A percentile compares a stretch with the other conserved stretches of the same genome.
phyloP scores from a whole-genome alignment of 805 yeast genomes.

The Limtongia smithiae region DNA sequence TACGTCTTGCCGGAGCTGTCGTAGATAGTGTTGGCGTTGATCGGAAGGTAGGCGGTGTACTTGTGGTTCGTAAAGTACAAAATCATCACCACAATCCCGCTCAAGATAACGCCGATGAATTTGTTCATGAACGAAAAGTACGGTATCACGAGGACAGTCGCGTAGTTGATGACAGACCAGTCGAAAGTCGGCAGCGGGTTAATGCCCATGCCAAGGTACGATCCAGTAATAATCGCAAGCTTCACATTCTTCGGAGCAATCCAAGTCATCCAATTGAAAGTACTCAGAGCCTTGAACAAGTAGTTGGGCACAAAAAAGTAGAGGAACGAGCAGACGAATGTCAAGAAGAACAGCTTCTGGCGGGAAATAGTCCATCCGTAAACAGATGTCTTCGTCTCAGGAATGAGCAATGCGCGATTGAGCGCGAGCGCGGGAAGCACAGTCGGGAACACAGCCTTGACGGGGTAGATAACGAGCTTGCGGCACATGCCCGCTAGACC shows the following conservation, averaged over 20 bases:
- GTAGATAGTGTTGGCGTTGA: conserved; percentile 43
- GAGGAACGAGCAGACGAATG: conserved; percentile 41
- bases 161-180: conserved; percentile 38
- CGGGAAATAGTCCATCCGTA: conserved; percentile 61
- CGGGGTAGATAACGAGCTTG: conserved; percentile 43
- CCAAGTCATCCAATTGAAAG: conserved; percentile 58
- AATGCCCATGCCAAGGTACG: conserved; percentile 40
- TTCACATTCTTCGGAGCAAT: conserved; percentile 49
- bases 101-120: neutral
- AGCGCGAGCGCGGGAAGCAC: conserved; percentile 48
- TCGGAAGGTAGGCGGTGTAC: conserved; percentile 51
- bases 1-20: conserved; percentile 37
- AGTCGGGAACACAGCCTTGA: conserved; percentile 56
- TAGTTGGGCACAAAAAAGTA: conserved; percentile 64
- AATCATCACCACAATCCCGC: conserved; percentile 32
- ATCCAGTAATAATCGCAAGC: conserved; percentile 49
- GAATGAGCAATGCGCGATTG: conserved; percentile 46
- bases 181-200: conserved; percentile 48
- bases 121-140: conserved; percentile 39
- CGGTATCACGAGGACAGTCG: conserved; percentile 48
- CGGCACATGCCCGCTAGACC: conserved; percentile 65
- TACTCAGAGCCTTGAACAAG: conserved; percentile 54
- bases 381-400: conserved; percentile 44
- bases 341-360: conserved; percentile 48
- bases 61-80: conserved; percentile 47